Evolutionary conservation across 192 early-diverging fungal species (phyloP), one percentile per base, ranked within the genome.

Genomic region (Coemansia asiatica): DNA sequence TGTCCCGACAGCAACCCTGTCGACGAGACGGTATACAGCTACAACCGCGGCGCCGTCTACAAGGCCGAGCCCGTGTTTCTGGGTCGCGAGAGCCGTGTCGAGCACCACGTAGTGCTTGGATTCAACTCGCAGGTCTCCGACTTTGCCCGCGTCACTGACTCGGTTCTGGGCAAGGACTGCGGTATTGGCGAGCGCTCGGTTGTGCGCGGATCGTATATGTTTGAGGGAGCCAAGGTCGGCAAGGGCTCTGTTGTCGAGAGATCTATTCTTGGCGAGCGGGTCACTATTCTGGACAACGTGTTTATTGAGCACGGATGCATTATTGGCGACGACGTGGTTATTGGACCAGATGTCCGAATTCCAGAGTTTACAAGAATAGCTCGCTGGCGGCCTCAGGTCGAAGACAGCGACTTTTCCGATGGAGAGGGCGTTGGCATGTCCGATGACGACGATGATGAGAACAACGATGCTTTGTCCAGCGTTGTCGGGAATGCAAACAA

Each of bases 1-100:
- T 91, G 92, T 4, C 94, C 95, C 0, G 97, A 98, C 60, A 93
- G 85, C 68, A 95, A 93, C 56, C 74, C 92, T 5, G 83, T 87
- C 56, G 79, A 79, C 10, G 90, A 84, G 1, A 83, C 89, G 48
- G 71, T 81, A 21, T 96, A 96, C 75, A 85, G 84, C 35, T 88
- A 88, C 76, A 69, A 83, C 31, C 87, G 90, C 44, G 91, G 92
- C 18, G 84, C 91, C 38, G 90, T 96, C 44, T 97, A 97, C 81
- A 94, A 92, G 76, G 91, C 90, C 47, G 66, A 82, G 51, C 77
- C 85, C 25, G 90, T 93, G n/a, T 76, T 86, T 5, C 74, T 95
- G 65, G 88, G 88, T 35, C 88, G 90, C 73, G 85, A 75, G 36
- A 76, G 68, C 64, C 63, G 61, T 2, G 79, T 96, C 10, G 85